phyloP scores from a whole-genome alignment of 352 stramenopile genomes.

The Peronospora tabacina region DNA sequence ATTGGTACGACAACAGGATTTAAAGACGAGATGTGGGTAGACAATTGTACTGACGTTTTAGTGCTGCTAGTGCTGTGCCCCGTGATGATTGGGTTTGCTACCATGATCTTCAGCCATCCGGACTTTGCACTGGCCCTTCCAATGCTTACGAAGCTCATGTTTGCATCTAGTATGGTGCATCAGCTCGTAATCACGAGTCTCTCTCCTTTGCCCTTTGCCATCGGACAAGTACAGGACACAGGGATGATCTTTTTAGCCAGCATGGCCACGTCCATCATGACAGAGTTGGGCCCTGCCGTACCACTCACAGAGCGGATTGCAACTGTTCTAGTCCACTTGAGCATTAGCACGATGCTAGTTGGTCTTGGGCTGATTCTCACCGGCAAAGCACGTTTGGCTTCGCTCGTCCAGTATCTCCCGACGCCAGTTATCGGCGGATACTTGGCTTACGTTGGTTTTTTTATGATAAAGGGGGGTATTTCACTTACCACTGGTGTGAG shows the following conservation, averaged over 20 bases:
- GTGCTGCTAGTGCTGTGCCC: constrained; percentile 34
- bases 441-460: constrained; percentile 94
- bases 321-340: constrained; percentile 91
- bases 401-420: constrained; percentile 93
- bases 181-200: constrained; percentile 89
- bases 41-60: not conserved
- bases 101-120: constrained; percentile 90
- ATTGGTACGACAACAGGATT: constrained; percentile 26
- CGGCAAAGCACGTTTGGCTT: constrained; percentile 84
- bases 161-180: constrained; percentile 91
- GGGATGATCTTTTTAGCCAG: constrained; percentile 93
- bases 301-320: constrained; percentile 63
- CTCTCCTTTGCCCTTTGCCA: constrained; percentile 91
- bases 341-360: constrained; percentile 82
- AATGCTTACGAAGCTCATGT: constrained; percentile 86
- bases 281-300: constrained; percentile 45
- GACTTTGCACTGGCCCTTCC: constrained; percentile 46
- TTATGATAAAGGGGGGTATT: constrained; percentile 89
- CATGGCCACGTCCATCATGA: constrained; percentile 90
- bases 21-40: no score
- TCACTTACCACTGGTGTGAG: constrained; percentile 74
- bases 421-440: constrained; percentile 94
- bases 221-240: constrained; percentile 95
- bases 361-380: constrained; percentile 89
- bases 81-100: constrained; percentile 83